These are phyloP conservation scores for Nakaseomyces uthaithaninus DNA, from an alignment of 1,139 yeast genomes.

Conservation along the genomic window DNA sequence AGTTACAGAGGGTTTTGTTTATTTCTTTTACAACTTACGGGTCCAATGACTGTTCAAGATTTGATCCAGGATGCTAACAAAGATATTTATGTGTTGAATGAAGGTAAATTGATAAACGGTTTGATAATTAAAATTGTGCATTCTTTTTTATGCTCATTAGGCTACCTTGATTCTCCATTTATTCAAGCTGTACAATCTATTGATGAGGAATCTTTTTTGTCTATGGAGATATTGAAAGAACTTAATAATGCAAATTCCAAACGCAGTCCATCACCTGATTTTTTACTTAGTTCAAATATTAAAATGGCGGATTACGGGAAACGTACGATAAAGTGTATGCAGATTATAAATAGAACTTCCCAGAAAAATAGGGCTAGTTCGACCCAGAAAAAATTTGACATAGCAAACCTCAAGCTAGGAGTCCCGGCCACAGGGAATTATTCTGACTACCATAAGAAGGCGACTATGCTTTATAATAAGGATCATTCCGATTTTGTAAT, in stretches of 20 bases:
- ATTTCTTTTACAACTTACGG: constrained; percentile 34
- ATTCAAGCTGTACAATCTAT: neutral
- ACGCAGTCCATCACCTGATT: neutral
- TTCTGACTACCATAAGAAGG: too few species aligned
- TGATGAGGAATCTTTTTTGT: neutral
- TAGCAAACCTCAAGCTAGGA: neutral
- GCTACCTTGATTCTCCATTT: constrained; percentile 15
- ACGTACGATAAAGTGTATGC: neutral
- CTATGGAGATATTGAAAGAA: neutral
- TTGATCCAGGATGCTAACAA: constrained; percentile 40
- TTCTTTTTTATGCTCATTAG: constrained; percentile 30
- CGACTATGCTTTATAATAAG: neutral
- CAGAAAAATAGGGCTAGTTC: neutral
- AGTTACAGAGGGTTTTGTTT: constrained; percentile 34
- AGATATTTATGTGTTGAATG: constrained; percentile 26
- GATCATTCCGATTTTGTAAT: constrained; percentile 9
- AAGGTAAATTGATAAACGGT: constrained; percentile 28
- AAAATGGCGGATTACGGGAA: constrained; percentile 3
- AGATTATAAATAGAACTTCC: neutral
- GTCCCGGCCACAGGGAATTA: neutral
- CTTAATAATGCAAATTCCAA: neutral
- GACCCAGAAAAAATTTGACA: neutral
- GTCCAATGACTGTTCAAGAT: constrained; percentile 34
- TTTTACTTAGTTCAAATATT: neutral
- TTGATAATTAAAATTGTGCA: constrained; percentile 32